Evolutionary conservation across 2,329 filamentous ascomycete species (phyloP).

Genomic region (Hypoxylon sp.): DNA sequence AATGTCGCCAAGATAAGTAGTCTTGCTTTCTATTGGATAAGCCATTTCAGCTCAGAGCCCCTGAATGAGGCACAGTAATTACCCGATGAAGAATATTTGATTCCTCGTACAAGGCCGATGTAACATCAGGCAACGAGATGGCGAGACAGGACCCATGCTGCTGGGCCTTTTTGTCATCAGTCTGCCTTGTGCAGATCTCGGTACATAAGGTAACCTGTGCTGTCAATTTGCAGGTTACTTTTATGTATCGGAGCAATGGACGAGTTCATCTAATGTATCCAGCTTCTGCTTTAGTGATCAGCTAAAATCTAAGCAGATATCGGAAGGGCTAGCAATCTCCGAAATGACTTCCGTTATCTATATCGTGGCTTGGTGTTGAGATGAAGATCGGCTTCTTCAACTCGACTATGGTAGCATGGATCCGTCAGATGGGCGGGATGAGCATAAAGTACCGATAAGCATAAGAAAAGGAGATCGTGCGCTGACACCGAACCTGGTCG

Average conservation of each 20-base stretch:
- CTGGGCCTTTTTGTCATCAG: neutral
- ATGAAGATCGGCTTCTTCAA: neutral
- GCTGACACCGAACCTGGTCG: conserved; percentile 1
- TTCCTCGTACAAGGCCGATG: neutral
- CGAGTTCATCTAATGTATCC: neutral
- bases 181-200: conserved; percentile 2
- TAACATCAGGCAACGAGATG: conserved; percentile 5
- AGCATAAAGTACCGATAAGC: neutral
- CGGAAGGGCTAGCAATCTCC: neutral
- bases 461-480: conserved; percentile 11
- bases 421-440: conserved; percentile 1
- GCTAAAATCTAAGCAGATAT: neutral
- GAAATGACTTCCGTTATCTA: neutral
- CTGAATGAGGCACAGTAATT: conserved; percentile 7
- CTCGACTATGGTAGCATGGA: neutral
- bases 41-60: conserved; percentile 17
- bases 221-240: neutral
- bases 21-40: conserved; percentile 11
- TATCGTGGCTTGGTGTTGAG: neutral
- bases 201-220: neutral
- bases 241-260: neutral
- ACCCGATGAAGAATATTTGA: conserved; percentile 8
- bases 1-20: neutral
- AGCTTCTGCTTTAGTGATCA: neutral
- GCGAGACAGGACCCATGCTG: neutral